Evolutionary conservation across 1,284 basidiomycete genomes (phyloP).

Genomic region (Wallemia hederae): DNA sequence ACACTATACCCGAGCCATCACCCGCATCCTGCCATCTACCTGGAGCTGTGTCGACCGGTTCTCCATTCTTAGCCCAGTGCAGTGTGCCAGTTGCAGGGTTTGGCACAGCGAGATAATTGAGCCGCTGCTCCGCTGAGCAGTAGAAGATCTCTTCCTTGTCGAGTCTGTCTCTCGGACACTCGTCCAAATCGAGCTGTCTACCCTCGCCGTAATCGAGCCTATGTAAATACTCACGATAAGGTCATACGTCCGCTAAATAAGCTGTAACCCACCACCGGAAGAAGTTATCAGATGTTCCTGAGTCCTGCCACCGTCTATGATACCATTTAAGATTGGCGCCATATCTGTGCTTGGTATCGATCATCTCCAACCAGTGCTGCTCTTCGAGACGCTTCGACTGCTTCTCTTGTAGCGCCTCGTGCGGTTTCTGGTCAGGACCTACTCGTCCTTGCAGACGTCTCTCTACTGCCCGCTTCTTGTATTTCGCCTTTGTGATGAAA

Average conservation of each 20-base stretch:
- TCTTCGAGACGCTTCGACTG: conserved; percentile 25
- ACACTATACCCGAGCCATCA: conserved; percentile 27
- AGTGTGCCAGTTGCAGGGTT: conserved; percentile 31
- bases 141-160: conserved; percentile 27
- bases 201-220: conserved; percentile 44
- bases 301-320: conserved; percentile 30
- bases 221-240: conserved; percentile 3
- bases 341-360: conserved; percentile 28
- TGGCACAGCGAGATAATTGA: conserved; percentile 35
- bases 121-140: conserved; percentile 2
- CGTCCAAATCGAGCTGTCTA: conserved; percentile 29
- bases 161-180: conserved; percentile 34
- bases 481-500: conserved; percentile 9
- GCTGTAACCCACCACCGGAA: conserved; percentile 27
- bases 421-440: background rate
- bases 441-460: background rate
- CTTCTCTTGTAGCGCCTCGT: conserved; percentile 9
- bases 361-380: conserved; percentile 34
- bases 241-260: background rate
- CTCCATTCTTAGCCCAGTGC: conserved; percentile 35
- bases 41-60: conserved; percentile 31
- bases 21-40: conserved; percentile 34
- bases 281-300: conserved; percentile 36
- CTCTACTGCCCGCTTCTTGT: background rate
- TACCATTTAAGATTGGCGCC: conserved; percentile 24